These are phyloP conservation scores for Coffea humblotiana DNA, from an alignment of 305 asterid genomes.

Conservation along the genomic window DNA sequence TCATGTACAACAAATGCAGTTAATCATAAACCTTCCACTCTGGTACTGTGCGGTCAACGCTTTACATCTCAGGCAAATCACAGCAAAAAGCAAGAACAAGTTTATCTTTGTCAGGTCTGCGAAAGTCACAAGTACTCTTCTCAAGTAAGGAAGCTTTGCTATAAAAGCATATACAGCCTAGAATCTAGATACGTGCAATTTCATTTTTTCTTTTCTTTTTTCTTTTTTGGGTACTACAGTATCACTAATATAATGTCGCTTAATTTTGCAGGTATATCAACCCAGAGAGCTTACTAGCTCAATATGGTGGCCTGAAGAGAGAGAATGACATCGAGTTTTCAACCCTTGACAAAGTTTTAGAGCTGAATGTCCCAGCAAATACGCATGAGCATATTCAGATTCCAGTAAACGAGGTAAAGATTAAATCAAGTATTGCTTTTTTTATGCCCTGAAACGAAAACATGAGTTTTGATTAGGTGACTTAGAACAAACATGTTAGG, in stretches of 20 bases:
- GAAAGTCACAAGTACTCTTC: slow-evolving; percentile 65
- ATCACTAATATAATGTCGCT: background rate
- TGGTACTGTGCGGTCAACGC: slow-evolving; percentile 71
- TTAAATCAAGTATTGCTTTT: background rate
- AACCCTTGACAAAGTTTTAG: slow-evolving; percentile 69
- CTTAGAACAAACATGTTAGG: too few relatives aligned
- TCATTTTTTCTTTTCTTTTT: background rate
- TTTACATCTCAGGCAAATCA: slow-evolving; percentile 53
- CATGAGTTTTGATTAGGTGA: too few relatives aligned
- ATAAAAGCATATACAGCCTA: background rate
- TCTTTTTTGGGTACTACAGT: too few relatives aligned
- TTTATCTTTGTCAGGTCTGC: slow-evolving; percentile 64
- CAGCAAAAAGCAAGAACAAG: slow-evolving; percentile 55
- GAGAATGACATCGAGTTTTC: slow-evolving; percentile 71
- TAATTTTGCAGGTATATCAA: slow-evolving; percentile 47
- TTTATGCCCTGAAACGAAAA: too few relatives aligned
- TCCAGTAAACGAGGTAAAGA: slow-evolving; percentile 54
- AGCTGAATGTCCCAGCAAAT: slow-evolving; percentile 46
- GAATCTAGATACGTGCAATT: background rate
- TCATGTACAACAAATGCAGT: slow-evolving; percentile 37
- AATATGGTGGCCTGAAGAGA: slow-evolving; percentile 70
- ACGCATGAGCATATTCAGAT: slow-evolving; percentile 45
- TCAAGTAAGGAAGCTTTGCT: slow-evolving; percentile 49
- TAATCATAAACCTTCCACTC: slow-evolving; percentile 67
- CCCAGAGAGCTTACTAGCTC: slow-evolving; percentile 52